Percentiles rank a stretch among this genome's conserved stretches.
phyloP scores from a whole-genome alignment of 23 red algal genomes.

The Gracilaria caudata region DNA sequence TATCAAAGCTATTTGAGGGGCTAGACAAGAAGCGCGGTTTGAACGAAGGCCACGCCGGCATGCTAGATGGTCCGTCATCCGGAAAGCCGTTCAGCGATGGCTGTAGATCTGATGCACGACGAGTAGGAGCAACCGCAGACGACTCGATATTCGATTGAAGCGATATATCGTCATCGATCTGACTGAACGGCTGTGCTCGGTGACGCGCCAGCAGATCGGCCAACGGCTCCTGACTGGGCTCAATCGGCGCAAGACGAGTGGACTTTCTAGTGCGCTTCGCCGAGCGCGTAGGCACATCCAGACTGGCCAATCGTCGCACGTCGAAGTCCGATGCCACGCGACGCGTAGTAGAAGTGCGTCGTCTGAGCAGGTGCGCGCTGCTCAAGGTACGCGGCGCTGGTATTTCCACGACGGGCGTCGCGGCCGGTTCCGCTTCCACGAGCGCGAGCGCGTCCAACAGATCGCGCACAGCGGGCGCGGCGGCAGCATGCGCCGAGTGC shows the following conservation, averaged over 20 bases:
- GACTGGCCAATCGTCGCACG: not conserved
- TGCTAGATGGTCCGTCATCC: not conserved
- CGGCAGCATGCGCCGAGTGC: not conserved
- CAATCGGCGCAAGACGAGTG: not conserved
- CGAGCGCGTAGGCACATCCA: conserved; percentile 16
- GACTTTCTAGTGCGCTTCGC: conserved; percentile 4
- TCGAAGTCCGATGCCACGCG: conserved; percentile 15
- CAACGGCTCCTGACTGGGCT: conserved; percentile 15
- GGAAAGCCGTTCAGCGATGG: not conserved
- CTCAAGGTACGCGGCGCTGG: conserved; percentile 10
- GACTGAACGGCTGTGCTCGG: not conserved
- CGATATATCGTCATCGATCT: not conserved
- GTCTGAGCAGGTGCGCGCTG: not conserved
- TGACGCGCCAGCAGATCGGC: conserved; percentile 18
- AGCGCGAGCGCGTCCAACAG: conserved; percentile 17
- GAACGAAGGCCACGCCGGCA: not conserved
- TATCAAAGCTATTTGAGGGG: conserved; percentile 8
- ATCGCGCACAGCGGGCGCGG: not conserved
- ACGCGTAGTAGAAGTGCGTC: not conserved
- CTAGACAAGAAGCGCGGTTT: not conserved
- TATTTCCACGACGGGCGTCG: not conserved
- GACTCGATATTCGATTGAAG: not conserved
- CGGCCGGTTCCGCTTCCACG: not conserved
- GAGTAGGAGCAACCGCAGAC: not conserved
- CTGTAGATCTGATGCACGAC: not conserved